These are phyloP conservation scores for Fulvia fulva DNA, from an alignment of 2,329 filamentous ascomycete genomes.

Conservation along the genomic window DNA sequence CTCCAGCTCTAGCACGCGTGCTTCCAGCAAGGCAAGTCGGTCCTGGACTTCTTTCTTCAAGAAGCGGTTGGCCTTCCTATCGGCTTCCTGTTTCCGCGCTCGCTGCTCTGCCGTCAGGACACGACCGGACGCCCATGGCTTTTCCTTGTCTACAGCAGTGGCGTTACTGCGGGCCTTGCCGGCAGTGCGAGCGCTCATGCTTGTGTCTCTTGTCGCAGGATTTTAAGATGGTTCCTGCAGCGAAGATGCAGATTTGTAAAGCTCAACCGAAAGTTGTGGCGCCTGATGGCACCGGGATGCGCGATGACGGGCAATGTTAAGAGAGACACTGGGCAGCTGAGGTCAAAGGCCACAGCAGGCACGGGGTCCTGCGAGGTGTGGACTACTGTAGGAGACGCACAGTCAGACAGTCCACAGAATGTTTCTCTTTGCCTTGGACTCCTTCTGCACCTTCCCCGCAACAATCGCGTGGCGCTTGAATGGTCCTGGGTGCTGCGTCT, in stretches of 20 bases:
- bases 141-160: slow-evolving; percentile 19
- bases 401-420: not conserved
- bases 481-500: not conserved
- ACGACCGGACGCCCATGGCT: slow-evolving; percentile 23
- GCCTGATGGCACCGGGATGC: not conserved
- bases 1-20: slow-evolving; percentile 18
- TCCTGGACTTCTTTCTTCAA: slow-evolving; percentile 26
- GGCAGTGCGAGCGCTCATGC: slow-evolving; percentile 23
- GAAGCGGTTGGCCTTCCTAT: slow-evolving; percentile 23
- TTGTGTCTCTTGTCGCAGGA: slow-evolving; percentile 1
- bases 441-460: not conserved
- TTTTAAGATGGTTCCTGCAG: not conserved
- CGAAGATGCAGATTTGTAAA: not conserved
- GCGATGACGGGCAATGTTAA: not conserved
- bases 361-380: not conserved
- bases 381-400: not conserved
- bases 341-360: not conserved
- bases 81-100: slow-evolving; percentile 23
- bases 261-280: not conserved
- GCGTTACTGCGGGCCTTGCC: slow-evolving; percentile 13
- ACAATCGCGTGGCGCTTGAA: slow-evolving; percentile 1
- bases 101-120: slow-evolving; percentile 23
- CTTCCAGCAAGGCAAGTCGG: slow-evolving; percentile 19
- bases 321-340: not conserved
- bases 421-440: not conserved